phyloP scores from a whole-genome alignment of 225 moss, liverwort and hornwort species.

The Neckera pumila region DNA sequence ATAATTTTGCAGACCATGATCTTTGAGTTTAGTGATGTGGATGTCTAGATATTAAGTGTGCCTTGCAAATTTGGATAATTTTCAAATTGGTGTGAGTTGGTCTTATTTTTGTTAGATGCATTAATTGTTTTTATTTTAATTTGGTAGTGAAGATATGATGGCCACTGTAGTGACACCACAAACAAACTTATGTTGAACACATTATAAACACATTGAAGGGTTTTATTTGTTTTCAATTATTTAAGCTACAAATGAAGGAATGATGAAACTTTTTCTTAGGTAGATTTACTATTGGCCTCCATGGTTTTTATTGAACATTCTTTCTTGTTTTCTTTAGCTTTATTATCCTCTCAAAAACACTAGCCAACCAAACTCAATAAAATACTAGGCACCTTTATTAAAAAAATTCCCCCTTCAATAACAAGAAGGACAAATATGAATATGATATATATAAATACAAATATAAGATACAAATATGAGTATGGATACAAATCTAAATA shows the following conservation, averaged over 20 bases:
- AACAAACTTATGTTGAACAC: background rate
- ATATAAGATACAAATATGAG: too few relatives aligned
- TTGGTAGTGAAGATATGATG: background rate
- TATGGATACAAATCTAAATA: too few relatives aligned
- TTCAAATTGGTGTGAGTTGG: background rate
- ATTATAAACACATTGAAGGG: background rate
- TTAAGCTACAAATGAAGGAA: background rate
- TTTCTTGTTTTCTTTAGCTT: background rate
- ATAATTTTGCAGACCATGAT: background rate
- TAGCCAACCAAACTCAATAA: too few relatives aligned
- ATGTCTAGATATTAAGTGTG: background rate
- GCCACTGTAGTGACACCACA: background rate
- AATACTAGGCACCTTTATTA: too few relatives aligned
- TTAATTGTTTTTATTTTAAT: background rate
- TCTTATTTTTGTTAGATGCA: background rate
- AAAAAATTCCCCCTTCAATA: too few relatives aligned
- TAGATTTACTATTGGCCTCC: background rate
- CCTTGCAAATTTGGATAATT: background rate
- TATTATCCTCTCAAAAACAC: too few relatives aligned
- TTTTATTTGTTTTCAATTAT: background rate
- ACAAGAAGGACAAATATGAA: accelerated
- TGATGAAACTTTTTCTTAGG: background rate
- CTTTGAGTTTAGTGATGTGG: accelerated
- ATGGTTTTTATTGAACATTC: background rate
- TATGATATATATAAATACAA: too few relatives aligned